Percentiles rank a stretch among this genome's conserved stretches.
Evolutionary conservation across 257 asterid genomes (phyloP).

Genomic region (Euphrasia confusa): DNA sequence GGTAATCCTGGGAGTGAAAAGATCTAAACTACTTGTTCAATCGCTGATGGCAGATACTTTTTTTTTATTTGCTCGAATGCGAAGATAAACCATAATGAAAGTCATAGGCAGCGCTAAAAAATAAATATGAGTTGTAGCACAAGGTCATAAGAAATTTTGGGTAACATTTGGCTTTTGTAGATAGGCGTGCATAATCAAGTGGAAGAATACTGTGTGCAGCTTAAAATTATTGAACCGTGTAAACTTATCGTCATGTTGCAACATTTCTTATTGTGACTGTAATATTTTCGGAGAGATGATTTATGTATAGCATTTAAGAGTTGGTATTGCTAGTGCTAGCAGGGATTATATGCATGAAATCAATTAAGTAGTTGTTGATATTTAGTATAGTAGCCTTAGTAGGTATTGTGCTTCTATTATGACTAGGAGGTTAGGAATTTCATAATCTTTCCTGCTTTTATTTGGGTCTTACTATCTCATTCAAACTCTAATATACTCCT

Average conservation of each 20-base stretch:
- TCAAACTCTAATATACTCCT: not conserved
- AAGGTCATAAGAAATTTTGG: not conserved
- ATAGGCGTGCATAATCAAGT: no score
- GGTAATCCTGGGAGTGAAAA: no score
- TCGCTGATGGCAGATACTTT: no score
- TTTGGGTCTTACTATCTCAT: conserved; percentile 10
- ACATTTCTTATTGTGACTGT: not conserved
- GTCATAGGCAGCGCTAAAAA: no score
- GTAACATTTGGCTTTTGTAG: not conserved
- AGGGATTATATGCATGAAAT: not conserved
- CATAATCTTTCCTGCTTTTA: conserved; percentile 5
- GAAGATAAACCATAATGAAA: no score
- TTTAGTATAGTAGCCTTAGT: not conserved
- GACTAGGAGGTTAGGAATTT: not conserved
- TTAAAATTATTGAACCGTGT: not conserved
- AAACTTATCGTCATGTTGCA: not conserved
- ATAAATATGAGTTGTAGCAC: not conserved
- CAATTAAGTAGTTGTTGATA: not conserved
- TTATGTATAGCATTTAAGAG: not conserved
- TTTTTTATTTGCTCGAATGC: no score
- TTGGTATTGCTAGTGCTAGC: conserved; percentile 2
- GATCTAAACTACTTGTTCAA: no score
- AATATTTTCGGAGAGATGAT: not conserved
- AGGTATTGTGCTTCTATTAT: not conserved
- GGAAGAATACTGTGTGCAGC: not conserved